These are phyloP conservation scores for Magnolia sinica DNA, from an alignment of 164 flowering plant genomes.

Conservation along the genomic window DNA sequence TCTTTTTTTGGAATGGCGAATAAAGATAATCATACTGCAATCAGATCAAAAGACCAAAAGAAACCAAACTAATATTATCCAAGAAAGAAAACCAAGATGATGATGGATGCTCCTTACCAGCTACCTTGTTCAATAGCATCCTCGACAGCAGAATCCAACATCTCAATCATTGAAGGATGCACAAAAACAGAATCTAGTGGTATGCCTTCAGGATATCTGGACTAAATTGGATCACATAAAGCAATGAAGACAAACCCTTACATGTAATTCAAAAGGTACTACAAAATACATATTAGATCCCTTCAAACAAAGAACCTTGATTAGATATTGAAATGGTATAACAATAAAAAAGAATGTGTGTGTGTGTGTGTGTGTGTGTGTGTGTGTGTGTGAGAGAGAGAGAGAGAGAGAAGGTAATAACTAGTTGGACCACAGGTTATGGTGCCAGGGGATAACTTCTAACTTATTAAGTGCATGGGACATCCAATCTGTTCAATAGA, in stretches of 20 bases:
- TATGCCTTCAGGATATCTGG: conserved; percentile 96
- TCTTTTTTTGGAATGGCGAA: not conserved
- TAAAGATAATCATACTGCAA: not conserved
- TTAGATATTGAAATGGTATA: not conserved
- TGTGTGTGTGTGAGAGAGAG: too few relatives aligned
- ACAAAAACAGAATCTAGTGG: conserved; percentile 66
- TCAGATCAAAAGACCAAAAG: not conserved
- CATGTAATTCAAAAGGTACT: not conserved
- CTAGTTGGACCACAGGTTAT: too few relatives aligned
- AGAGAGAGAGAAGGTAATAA: too few relatives aligned
- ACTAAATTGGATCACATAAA: conserved; percentile 46
- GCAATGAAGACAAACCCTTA: conserved; percentile 8
- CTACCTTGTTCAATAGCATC: conserved; percentile 78
- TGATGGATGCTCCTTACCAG: conserved; percentile 52
- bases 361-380: too few relatives aligned
- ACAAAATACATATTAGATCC: not conserved
- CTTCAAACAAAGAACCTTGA: not conserved
- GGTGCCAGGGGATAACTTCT: too few relatives aligned
- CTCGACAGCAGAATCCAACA: conserved; percentile 83
- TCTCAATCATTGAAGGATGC: conserved; percentile 81
- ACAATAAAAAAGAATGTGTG: not conserved
- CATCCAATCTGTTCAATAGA: too few relatives aligned
- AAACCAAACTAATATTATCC: not conserved
- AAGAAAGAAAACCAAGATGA: conserved; percentile 3
- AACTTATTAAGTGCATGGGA: too few relatives aligned